Evolutionary conservation across 306 rosid species (phyloP), one percentile per base, ranked within the genome.

Genomic region (Hylodesmum podocarpum): DNA sequence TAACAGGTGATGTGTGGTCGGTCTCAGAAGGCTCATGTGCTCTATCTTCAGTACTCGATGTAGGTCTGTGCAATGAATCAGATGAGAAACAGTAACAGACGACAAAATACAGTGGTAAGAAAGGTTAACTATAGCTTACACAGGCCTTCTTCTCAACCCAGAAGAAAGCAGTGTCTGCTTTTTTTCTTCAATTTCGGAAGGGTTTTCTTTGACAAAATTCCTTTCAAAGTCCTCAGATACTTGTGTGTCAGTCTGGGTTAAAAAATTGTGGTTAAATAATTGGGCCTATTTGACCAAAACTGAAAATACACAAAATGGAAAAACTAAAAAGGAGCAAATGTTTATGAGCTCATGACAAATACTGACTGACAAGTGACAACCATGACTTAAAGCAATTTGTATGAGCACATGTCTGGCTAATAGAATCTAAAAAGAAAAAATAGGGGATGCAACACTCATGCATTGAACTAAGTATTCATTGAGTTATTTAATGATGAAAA

Each of bases 131-230:
- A 47, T 31, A 62, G 73, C 89, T 83, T 88, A 93, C 91, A 83
- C 89, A 37, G 87, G 78, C 83, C 97, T 89, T 81, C 96, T 90
- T 85, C 99, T 88, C 66, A 90, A 82, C 51, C 96, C 89, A 9
- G 89, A 89, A 71, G 97, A 80, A 78, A 82, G 84, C 36, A 82
- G 83, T 24, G 57, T 27, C 54, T 63, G 87, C 69, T 11, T 76
- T 76, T 83, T 84, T 69, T 25, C 86, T 78, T 85, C 92, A 39
- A 72, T 65, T 58, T 79, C 83, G 79, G 88, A 70, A 79, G 80
- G 75, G 67, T 80, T 79, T 86, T 80, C 86, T 67, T 86, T 64
- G 28, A 77, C 65, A 29, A 80, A 37, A 66, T 70, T 83, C 13
- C 77, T 80, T 59, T 85, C 84, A 4, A 73, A 40, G 62, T 84